phyloP scores from a whole-genome alignment of 495 filamentous ascomycete species.

The Cercophora sp. region DNA sequence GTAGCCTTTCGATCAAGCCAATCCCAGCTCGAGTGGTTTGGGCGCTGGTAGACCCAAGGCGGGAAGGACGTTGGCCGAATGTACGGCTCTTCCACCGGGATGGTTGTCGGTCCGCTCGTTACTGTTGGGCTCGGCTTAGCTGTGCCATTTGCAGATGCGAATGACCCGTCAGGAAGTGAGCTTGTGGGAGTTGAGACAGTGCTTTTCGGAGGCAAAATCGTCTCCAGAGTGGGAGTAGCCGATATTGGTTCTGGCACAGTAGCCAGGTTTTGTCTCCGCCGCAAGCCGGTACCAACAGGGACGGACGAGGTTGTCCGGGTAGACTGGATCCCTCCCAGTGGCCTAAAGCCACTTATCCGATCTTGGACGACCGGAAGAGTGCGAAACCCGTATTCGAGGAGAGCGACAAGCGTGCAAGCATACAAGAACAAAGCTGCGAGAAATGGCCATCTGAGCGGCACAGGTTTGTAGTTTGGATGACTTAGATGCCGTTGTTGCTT shows the following conservation, averaged over 20 bases:
- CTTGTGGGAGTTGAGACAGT: too few relatives aligned
- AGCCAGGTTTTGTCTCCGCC: too few relatives aligned
- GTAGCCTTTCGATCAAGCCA: neutral
- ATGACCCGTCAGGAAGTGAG: too few relatives aligned
- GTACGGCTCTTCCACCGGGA: neutral
- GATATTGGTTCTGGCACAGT: too few relatives aligned
- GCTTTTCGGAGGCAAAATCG: too few relatives aligned
- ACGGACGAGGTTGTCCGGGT: too few relatives aligned
- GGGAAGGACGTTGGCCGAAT: neutral
- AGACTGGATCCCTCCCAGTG: too few relatives aligned
- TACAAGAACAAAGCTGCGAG: neutral
- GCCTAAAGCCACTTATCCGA: neutral
- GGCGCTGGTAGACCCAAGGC: neutral
- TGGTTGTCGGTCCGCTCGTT: neutral
- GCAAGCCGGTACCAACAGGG: too few relatives aligned
- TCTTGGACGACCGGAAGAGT: neutral
- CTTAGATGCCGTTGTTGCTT: too few relatives aligned
- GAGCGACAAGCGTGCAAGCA: neutral
- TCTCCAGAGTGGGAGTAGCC: too few relatives aligned
- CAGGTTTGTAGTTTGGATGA: constrained; percentile 6
- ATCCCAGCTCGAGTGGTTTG: neutral
- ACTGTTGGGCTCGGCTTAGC: neutral
- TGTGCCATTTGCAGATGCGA: neutral
- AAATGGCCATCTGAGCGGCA: neutral
- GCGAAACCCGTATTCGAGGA: neutral